A percentile compares a stretch with the other conserved stretches of the same genome.
Conservation (phyloP, 2,329 filamentous ascomycete species). For the Aspergillus spinulosporus region DNA sequence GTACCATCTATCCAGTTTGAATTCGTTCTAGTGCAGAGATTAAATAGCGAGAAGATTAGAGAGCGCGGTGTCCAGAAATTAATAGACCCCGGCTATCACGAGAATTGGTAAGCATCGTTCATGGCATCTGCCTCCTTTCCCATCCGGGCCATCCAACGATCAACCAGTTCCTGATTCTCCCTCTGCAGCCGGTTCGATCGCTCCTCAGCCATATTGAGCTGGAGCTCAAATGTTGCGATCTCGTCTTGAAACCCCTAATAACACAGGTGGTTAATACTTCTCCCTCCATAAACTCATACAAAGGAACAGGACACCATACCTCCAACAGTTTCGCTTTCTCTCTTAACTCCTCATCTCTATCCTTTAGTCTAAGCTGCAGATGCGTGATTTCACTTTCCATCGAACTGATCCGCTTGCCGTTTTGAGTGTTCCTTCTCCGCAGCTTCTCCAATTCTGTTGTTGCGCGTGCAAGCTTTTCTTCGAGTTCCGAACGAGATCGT, state of each 20-base stretch:
- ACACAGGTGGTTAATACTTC: background rate
- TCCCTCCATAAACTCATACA: background rate
- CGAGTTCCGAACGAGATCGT: constrained; percentile 68
- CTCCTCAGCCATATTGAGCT: constrained; percentile 83
- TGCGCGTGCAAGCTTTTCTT: constrained; percentile 62
- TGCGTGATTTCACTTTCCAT: constrained; percentile 63
- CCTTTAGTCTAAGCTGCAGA: constrained; percentile 67
- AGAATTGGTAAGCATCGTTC: constrained; percentile 62
- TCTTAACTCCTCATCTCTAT: constrained; percentile 80
- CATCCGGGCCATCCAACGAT: constrained; percentile 88
- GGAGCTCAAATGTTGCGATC: constrained; percentile 80
- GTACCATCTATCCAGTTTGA: too few relatives aligned
- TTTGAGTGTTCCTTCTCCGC: constrained; percentile 60
- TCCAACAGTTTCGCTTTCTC: constrained; percentile 82
- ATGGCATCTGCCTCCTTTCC: constrained; percentile 82
- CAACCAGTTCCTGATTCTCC: constrained; percentile 87
- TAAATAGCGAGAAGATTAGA: too few relatives aligned
- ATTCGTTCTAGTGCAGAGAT: too few relatives aligned
- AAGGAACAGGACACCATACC: constrained; percentile 43
- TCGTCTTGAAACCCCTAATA: constrained; percentile 82
- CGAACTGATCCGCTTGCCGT: constrained; percentile 61
- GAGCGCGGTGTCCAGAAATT: background rate
- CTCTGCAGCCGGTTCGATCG: constrained; percentile 68
- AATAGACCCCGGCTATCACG: constrained; percentile 28
- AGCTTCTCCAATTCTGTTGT: constrained; percentile 65